Evolutionary conservation across 2,329 filamentous ascomycete species (phyloP).

Genomic region (Trichoderma simmonsii): DNA sequence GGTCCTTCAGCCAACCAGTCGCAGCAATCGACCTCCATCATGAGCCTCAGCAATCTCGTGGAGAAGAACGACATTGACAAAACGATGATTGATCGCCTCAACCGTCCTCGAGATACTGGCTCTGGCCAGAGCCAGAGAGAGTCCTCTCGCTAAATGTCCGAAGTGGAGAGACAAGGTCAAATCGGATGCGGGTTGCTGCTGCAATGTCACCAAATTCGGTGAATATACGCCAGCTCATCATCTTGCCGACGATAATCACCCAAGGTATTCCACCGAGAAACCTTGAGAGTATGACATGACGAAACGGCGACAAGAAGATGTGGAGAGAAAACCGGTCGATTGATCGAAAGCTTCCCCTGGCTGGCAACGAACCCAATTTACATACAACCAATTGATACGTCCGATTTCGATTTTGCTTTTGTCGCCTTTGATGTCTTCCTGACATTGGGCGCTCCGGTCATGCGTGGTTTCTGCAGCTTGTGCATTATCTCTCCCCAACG

Average conservation of each 20-base stretch:
- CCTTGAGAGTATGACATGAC: neutral
- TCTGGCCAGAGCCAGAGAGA: conserved; percentile 1
- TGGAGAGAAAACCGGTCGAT: neutral
- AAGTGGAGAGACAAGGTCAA: neutral
- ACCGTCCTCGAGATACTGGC: conserved; percentile 33
- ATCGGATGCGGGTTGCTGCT: neutral
- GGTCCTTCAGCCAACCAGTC: conserved; percentile 22
- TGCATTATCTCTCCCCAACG: neutral
- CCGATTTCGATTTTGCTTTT: neutral
- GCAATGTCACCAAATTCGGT: neutral
- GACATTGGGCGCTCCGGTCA: neutral
- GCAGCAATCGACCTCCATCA: conserved; percentile 39
- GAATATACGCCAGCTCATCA: neutral
- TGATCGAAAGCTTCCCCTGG: neutral
- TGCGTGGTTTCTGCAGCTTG: neutral
- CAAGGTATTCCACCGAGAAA: neutral
- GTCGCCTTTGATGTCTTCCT: neutral
- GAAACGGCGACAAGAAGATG: neutral
- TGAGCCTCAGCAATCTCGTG: conserved; percentile 52
- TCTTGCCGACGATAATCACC: conserved; percentile 23
- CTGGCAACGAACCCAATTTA: conserved; percentile 21
- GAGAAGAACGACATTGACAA: conserved; percentile 54
- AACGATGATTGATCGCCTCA: conserved; percentile 52
- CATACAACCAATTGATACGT: conserved; percentile 13
- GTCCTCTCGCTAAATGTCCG: conserved; percentile 15